Conservation (phyloP, 345 rosid genomes). For the Ailanthus altissimus region DNA sequence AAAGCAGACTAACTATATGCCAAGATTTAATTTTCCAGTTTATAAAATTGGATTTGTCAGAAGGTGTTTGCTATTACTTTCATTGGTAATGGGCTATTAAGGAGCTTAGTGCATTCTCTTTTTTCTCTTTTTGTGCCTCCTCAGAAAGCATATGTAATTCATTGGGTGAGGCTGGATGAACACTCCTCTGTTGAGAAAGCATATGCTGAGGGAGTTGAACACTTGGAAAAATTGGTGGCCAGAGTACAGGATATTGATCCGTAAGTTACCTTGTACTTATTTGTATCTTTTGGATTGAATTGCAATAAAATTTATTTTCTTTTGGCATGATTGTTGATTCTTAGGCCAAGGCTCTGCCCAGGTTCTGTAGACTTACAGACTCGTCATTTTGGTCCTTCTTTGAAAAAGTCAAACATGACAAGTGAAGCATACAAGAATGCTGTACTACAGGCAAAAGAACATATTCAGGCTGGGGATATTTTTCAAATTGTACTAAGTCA, state of each 20-base stretch:
- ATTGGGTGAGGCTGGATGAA: conserved; percentile 59
- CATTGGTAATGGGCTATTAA: background rate
- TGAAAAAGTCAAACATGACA: conserved; percentile 66
- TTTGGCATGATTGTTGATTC: conserved; percentile 25
- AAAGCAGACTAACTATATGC: background rate
- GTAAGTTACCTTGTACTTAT: conserved; percentile 36
- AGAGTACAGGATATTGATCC: conserved; percentile 41
- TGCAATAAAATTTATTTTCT: background rate
- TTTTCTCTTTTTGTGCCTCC: background rate
- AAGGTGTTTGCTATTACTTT: background rate
- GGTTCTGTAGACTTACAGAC: conserved; percentile 61
- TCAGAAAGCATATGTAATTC: conserved; percentile 58
- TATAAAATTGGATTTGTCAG: background rate
- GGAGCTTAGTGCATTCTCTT: background rate
- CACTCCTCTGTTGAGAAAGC: conserved; percentile 52
- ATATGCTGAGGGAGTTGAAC: conserved; percentile 47
- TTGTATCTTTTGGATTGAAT: background rate
- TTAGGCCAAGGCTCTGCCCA: conserved; percentile 55
- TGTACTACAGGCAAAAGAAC: conserved; percentile 76
- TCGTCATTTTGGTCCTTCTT: conserved; percentile 57
- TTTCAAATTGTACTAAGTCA: conserved; percentile 89
- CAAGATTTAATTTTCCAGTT: background rate
- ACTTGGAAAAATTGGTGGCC: conserved; percentile 45
- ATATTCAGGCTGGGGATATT: conserved; percentile 85
- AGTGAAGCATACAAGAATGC: conserved; percentile 65